Conservation (phyloP, 2,329 filamentous ascomycete genomes). For the Fusarium liriodendri region DNA sequence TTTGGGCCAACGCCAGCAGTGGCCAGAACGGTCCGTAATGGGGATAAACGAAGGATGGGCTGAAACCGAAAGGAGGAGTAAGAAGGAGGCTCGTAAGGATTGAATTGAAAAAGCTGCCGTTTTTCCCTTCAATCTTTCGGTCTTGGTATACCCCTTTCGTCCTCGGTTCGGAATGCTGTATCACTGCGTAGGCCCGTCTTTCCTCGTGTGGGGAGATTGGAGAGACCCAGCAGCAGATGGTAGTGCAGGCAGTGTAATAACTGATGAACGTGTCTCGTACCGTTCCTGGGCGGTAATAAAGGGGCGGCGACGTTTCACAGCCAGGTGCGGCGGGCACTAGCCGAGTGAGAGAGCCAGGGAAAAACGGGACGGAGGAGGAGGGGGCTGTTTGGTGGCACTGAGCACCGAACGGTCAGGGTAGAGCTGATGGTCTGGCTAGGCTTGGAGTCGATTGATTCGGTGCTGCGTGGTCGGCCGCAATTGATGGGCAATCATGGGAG, state of each 20-base stretch:
- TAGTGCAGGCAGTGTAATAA: not conserved
- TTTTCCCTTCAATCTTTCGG: not conserved
- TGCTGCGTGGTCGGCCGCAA: constrained; percentile 20
- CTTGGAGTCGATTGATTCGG: constrained; percentile 4
- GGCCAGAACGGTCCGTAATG: constrained; percentile 33
- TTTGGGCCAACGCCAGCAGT: constrained; percentile 36
- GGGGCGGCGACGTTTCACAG: constrained; percentile 45
- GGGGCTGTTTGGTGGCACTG: constrained; percentile 29
- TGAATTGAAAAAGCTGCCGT: not conserved
- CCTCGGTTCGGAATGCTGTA: not conserved
- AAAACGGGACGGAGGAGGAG: constrained; percentile 20
- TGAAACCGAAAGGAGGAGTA: not conserved
- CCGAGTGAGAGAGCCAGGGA: constrained; percentile 9
- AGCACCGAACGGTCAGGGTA: constrained; percentile 27
- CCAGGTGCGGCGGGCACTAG: constrained; percentile 40
- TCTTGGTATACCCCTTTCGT: not conserved
- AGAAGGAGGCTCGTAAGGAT: not conserved
- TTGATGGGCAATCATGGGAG: constrained; percentile 4
- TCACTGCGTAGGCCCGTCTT: not conserved
- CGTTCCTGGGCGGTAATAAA: constrained; percentile 26
- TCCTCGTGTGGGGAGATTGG: constrained; percentile 36
- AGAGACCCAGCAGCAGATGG: not conserved
- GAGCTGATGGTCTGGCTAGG: constrained; percentile 10
- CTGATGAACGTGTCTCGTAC: constrained; percentile 3
- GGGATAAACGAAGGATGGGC: constrained; percentile 8